phyloP scores from a whole-genome alignment of 371 early-diverging fungal species.

The Zychaea mexicana region DNA sequence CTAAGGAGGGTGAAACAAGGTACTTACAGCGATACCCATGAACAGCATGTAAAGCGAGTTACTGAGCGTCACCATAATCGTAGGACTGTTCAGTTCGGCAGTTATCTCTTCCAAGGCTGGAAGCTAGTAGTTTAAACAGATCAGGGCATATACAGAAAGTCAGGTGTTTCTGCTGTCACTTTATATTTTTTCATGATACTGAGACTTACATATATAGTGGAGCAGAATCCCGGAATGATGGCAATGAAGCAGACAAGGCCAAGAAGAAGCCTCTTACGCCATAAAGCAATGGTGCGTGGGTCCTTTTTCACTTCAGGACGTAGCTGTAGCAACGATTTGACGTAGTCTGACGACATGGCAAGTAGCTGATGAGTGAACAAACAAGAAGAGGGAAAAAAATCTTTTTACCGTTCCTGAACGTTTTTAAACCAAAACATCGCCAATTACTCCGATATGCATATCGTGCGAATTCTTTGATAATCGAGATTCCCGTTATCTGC shows the following conservation, averaged over 20 bases:
- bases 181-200: not conserved
- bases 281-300: conserved; percentile 35
- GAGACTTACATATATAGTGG: conserved; percentile 44
- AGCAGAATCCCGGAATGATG: conserved; percentile 53
- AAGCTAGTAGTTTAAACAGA: conserved; percentile 23
- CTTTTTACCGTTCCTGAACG: not conserved
- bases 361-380: not conserved
- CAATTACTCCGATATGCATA: too few species aligned
- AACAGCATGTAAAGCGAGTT: conserved; percentile 65
- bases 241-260: conserved; percentile 46
- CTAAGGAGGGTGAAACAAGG: not conserved
- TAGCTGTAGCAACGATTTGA: conserved; percentile 11
- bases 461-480: too few species aligned
- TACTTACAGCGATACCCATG: conserved; percentile 59
- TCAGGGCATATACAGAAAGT: too few species aligned
- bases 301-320: conserved; percentile 21
- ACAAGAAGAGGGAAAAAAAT: not conserved
- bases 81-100: conserved; percentile 33
- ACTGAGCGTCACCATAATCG: conserved; percentile 57
- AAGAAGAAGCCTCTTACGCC: conserved; percentile 39
- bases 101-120: conserved; percentile 54
- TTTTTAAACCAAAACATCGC: too few species aligned
- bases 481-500: too few species aligned
- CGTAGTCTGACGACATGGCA: not conserved
- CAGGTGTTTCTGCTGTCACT: not conserved